Base-by-base conservation (phyloP, 2,329 filamentous ascomycete genomes). In the Penicillium corylophilum region DNA sequence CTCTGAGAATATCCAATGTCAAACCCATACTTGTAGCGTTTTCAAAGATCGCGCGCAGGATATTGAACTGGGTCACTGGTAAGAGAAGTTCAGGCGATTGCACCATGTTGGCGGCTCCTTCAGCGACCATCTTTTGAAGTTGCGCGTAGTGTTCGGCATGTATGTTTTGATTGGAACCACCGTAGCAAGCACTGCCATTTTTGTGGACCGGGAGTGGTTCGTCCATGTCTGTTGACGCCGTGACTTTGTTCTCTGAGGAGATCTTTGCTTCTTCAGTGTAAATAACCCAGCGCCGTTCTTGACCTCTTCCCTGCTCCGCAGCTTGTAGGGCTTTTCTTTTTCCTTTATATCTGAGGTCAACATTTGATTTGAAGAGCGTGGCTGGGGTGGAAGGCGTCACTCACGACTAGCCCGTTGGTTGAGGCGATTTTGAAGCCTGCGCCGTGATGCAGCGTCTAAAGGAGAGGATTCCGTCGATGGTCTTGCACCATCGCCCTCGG, bases 371-470 rank as follows among this genome's bases (percentile, higher is more conserved):
- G 1, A 7, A 41, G 15, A 6, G 20, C 6, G 23, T 55, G 45
- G 39, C 33, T 26, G 44, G 18, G 35, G 12, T 22, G 26, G 12
- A 12, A 22, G 6, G 15, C 36, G 33, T 18, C 46, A 51, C 60
- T 40, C 43, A 63, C 59, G 60, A 18, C 60, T 61, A 3, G 60
- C 57, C 12, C 55, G 59, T 48, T 63, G 59, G 39, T 62, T 63
- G 40, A 63, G 50, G 15, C 60, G 60, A 45, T 63, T 63, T 38
- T 63, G 60, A 4, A 62, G 41, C 35, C 50, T 53, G 29, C 59
- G 51, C 16, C 50, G 51, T 7, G 50, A 40, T 9, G 26, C 48
- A 4, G 55, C 26, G 26, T 60, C 59, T 33, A 46, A 23, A 8
- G 29, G 26, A 20, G 28, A 23, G 3, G 29, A 15, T 1, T 36